Percentiles rank a stretch among this genome's conserved stretches.
phyloP scores from a whole-genome alignment of 805 yeast genomes.

The Jamesozyma gamospora region DNA sequence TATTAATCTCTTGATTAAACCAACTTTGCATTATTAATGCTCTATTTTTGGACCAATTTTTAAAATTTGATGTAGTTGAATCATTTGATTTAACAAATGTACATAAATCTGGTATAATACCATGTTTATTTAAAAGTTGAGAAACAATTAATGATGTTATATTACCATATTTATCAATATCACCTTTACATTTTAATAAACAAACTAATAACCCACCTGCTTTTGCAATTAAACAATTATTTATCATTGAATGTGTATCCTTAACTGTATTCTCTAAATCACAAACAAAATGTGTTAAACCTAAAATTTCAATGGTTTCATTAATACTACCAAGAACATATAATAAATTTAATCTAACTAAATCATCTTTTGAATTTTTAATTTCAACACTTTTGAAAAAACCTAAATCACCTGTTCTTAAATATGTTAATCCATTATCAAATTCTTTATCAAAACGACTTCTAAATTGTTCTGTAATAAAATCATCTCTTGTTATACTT shows the following conservation, averaged over 20 bases:
- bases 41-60: slow-evolving; percentile 68
- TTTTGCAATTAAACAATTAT: slow-evolving; percentile 57
- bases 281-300: slow-evolving; percentile 79
- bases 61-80: slow-evolving; percentile 21
- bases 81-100: slow-evolving; percentile 51
- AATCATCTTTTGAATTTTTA: slow-evolving; percentile 32
- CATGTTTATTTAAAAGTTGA: slow-evolving; percentile 69
- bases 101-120: slow-evolving; percentile 71
- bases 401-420: slow-evolving; percentile 91
- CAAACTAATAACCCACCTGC: slow-evolving; percentile 72
- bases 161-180: slow-evolving; percentile 45
- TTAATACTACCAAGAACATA: slow-evolving; percentile 77
- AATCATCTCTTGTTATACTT: slow-evolving; percentile 41
- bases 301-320: slow-evolving; percentile 84
- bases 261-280: slow-evolving; percentile 72
- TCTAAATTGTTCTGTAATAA: slow-evolving; percentile 44
- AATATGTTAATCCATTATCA: slow-evolving; percentile 51
- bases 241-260: slow-evolving; percentile 36
- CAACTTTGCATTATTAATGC: slow-evolving; percentile 51
- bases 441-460: slow-evolving; percentile 56
- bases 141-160: slow-evolving; percentile 77
- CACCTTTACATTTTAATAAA: slow-evolving; percentile 52
- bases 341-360: slow-evolving; percentile 54
- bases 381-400: slow-evolving; percentile 68
- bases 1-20: slow-evolving; percentile 38